These are phyloP conservation scores for Penicillium dipodomyicola DNA, from an alignment of 495 filamentous ascomycete genomes.

Conservation along the genomic window DNA sequence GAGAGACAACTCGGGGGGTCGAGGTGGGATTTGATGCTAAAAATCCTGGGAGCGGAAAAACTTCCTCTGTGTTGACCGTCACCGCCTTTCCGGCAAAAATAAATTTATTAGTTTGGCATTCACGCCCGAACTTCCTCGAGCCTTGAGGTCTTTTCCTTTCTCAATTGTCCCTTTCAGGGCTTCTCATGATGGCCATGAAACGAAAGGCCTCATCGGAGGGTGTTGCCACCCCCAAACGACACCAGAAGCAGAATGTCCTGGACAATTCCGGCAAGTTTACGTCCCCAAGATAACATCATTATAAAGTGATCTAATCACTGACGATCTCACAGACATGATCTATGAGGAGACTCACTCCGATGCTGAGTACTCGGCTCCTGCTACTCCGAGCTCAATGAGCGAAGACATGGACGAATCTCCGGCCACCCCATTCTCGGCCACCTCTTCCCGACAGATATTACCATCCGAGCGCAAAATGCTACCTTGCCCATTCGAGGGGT, in stretches of 20 bases:
- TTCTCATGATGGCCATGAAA: slow-evolving; percentile 28
- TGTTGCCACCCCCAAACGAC: slow-evolving; percentile 29
- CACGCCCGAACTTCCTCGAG: slow-evolving; percentile 6
- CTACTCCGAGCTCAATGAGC: slow-evolving; percentile 29
- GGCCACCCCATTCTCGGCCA: slow-evolving; percentile 51
- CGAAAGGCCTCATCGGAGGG: slow-evolving; percentile 30
- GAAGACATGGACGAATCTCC: slow-evolving; percentile 49
- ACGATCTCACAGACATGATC: slow-evolving; percentile 35
- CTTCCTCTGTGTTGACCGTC: slow-evolving; percentile 10
- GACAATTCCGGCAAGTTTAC: slow-evolving; percentile 33
- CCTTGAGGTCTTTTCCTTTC: slow-evolving; percentile 2
- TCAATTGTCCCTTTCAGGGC: slow-evolving; percentile 1
- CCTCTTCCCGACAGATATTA: slow-evolving; percentile 44
- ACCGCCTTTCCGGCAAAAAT: slow-evolving; percentile 14
- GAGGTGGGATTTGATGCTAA: slow-evolving; percentile 13
- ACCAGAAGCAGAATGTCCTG: slow-evolving; percentile 23
- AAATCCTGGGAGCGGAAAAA: slow-evolving; percentile 17
- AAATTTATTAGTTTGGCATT: slow-evolving; percentile 2
- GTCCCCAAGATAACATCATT: neutral
- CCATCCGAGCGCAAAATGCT: slow-evolving; percentile 74
- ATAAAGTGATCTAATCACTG: slow-evolving; percentile 10
- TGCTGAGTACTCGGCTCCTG: slow-evolving; percentile 35
- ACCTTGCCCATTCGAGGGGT: slow-evolving; percentile 65
- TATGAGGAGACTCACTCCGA: slow-evolving; percentile 44
- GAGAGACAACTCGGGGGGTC: slow-evolving; percentile 10